Conservation (phyloP, 2,329 filamentous ascomycete genomes). For the Dissoconium aciculare region DNA sequence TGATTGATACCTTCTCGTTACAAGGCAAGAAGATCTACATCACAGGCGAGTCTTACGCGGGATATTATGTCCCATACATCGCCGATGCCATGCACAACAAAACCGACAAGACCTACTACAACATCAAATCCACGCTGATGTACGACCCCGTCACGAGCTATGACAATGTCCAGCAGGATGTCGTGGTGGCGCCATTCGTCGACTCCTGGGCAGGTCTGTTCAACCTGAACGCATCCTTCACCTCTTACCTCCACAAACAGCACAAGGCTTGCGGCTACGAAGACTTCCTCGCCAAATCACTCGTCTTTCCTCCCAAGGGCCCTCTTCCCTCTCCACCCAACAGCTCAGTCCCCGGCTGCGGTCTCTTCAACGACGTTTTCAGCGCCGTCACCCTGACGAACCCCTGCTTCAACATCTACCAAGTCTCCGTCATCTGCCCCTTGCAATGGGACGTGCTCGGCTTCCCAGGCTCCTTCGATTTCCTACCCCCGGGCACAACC, state of each 20-base stretch:
- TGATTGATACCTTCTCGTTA: constrained; percentile 32
- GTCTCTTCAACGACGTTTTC: constrained; percentile 34
- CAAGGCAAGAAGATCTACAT: constrained; percentile 47
- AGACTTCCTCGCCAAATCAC: constrained; percentile 44
- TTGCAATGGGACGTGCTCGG: constrained; percentile 53
- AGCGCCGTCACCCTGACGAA: constrained; percentile 44
- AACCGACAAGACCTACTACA: constrained; percentile 51
- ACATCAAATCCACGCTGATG: constrained; percentile 54
- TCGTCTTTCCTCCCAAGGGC: constrained; percentile 53
- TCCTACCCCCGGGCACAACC: constrained; percentile 45
- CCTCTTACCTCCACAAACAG: constrained; percentile 36
- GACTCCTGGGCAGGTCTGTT: constrained; percentile 47
- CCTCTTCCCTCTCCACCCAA: constrained; percentile 41
- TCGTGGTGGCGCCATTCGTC: constrained; percentile 43
- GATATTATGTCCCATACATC: constrained; percentile 48
- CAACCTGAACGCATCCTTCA: constrained; percentile 47
- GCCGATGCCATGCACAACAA: constrained; percentile 56
- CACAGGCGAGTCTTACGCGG: constrained; percentile 41
- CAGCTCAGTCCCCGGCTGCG: constrained; percentile 36
- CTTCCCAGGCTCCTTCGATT: constrained; percentile 50
- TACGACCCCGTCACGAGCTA: constrained; percentile 54
- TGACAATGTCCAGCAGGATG: constrained; percentile 36
- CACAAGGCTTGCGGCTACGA: constrained; percentile 46
- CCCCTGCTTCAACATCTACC: constrained; percentile 68
- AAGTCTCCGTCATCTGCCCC: constrained; percentile 58